phyloP scores from a whole-genome alignment of 2,329 filamentous ascomycete genomes.

The Talaromyces rugulosus region DNA sequence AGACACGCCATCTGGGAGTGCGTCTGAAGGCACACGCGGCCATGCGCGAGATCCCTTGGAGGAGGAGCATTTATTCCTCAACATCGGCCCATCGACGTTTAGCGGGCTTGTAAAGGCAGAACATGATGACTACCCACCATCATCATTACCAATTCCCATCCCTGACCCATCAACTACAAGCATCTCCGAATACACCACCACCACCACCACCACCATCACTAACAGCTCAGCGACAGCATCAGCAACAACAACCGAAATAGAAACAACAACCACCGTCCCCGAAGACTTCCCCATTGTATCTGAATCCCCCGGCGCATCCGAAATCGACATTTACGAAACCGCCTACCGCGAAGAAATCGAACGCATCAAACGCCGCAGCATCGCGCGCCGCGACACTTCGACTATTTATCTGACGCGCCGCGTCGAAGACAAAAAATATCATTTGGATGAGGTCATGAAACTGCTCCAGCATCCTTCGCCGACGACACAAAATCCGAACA shows the following conservation, averaged over 20 bases:
- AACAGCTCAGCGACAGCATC: too few relatives aligned
- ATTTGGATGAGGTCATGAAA: slow-evolving; percentile 24
- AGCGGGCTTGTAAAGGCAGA: slow-evolving; percentile 22
- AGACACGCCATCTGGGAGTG: slow-evolving; percentile 32
- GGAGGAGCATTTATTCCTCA: slow-evolving; percentile 65
- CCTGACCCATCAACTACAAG: slow-evolving; percentile 28
- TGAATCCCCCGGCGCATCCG: slow-evolving; percentile 78
- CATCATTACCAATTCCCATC: not conserved
- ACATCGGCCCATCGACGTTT: slow-evolving; percentile 63
- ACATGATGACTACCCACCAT: not conserved
- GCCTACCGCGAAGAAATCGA: slow-evolving; percentile 81
- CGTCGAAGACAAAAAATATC: slow-evolving; percentile 40
- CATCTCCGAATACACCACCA: slow-evolving; percentile 23
- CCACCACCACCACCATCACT: too few relatives aligned
- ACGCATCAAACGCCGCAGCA: slow-evolving; percentile 55
- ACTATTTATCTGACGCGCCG: slow-evolving; percentile 54
- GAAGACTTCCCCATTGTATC: slow-evolving; percentile 55
- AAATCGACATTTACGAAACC: slow-evolving; percentile 82
- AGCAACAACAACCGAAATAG: not conserved
- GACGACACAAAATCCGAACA: not conserved
- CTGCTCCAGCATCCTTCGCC: slow-evolving; percentile 18
- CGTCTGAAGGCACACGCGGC: slow-evolving; percentile 48
- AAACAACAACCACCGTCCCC: slow-evolving; percentile 31
- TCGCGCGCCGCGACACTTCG: slow-evolving; percentile 32
- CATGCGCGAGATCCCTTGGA: slow-evolving; percentile 62